Conservation (phyloP, 208 protist species). For the Acanthamoeba royreba region DNA sequence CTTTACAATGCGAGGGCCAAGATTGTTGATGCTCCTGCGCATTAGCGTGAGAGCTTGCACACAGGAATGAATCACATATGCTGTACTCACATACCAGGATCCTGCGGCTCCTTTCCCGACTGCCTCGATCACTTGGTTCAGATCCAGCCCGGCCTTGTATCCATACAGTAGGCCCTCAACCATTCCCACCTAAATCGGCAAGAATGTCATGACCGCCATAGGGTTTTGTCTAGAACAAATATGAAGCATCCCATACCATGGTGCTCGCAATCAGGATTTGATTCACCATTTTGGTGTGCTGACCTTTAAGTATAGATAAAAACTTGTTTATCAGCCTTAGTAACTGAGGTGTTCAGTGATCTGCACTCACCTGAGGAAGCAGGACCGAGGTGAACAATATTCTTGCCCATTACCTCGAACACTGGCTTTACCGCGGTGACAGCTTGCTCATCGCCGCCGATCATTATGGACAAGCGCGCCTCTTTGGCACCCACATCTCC, state of each 20-base stretch:
- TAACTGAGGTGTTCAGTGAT: too few relatives aligned
- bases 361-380: background rate
- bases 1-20: conserved; percentile 88
- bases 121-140: conserved; percentile 83
- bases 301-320: conserved; percentile 75
- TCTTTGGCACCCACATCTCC: conserved; percentile 82
- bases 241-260: conserved; percentile 82
- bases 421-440: conserved; percentile 62
- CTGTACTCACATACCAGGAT: background rate
- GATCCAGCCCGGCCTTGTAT: conserved; percentile 88
- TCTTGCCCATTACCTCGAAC: conserved; percentile 63
- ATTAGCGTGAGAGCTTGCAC: background rate
- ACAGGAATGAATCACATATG: background rate
- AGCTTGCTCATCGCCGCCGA: conserved; percentile 87
- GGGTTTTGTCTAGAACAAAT: background rate
- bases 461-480: conserved; percentile 92
- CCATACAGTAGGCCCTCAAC: conserved; percentile 91
- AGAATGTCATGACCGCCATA: background rate
- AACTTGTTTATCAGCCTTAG: too few relatives aligned
- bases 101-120: conserved; percentile 70
- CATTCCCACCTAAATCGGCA: conserved; percentile 75
- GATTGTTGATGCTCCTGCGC: conserved; percentile 85
- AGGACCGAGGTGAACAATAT: conserved; percentile 37
- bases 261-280: conserved; percentile 92
- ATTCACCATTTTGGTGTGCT: conserved; percentile 95